Conservation (phyloP, 2,329 filamentous ascomycete species). For the Fusarium scirpi region DNA sequence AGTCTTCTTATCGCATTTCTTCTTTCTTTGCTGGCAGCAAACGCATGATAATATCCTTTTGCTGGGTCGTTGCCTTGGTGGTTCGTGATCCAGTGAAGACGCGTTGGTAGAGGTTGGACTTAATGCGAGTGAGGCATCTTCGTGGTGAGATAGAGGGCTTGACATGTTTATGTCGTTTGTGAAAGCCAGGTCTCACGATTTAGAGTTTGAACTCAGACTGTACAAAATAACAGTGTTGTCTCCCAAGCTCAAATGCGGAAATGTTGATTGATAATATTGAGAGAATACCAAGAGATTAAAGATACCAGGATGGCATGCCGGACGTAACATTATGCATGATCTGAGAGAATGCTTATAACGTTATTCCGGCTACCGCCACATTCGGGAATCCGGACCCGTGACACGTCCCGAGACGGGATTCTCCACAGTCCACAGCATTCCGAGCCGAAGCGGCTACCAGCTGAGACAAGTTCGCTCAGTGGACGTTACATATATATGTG, state of each 20-base stretch:
- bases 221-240: neutral
- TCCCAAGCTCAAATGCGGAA: neutral
- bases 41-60: conserved; percentile 46
- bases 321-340: neutral
- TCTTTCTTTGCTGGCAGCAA: conserved; percentile 51
- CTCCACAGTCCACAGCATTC: neutral
- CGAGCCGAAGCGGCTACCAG: neutral
- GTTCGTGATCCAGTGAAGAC: conserved; percentile 18
- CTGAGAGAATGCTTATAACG: conserved; percentile 2
- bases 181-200: neutral
- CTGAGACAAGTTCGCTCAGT: neutral
- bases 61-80: conserved; percentile 21
- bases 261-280: neutral
- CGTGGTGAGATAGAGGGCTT: conserved; percentile 11
- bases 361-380: conserved; percentile 14
- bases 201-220: neutral
- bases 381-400: conserved; percentile 40
- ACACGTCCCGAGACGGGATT: conserved; percentile 28
- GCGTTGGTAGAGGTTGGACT: conserved; percentile 21
- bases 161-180: conserved; percentile 20
- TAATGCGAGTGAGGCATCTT: conserved; percentile 9
- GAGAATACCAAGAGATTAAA: neutral
- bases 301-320: neutral
- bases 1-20: conserved; percentile 50
- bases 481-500: no score